Percentiles rank a stretch among this genome's conserved stretches.
Evolutionary conservation across 768 basidiomycete genomes (phyloP).

Genomic region (Tricholoma furcatifolium): DNA sequence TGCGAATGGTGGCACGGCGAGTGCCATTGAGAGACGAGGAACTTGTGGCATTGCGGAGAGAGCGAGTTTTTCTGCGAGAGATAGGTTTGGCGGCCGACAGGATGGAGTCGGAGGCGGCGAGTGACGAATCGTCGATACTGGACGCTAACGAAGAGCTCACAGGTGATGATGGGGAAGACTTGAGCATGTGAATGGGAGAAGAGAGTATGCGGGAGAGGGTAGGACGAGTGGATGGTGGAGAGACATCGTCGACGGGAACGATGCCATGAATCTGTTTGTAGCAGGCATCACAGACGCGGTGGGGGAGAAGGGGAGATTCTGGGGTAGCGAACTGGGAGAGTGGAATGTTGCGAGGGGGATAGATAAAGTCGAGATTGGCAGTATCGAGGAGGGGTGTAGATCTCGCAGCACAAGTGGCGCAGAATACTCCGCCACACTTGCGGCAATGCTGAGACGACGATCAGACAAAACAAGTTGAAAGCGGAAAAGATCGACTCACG

Average conservation of each 20-base stretch:
- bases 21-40: slow-evolving; percentile 32
- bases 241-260: slow-evolving; percentile 43
- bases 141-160: slow-evolving; percentile 31
- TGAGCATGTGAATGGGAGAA: slow-evolving; percentile 39
- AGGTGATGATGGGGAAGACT: slow-evolving; percentile 33
- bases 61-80: slow-evolving; percentile 25
- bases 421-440: slow-evolving; percentile 82
- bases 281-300: slow-evolving; percentile 79
- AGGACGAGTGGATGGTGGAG: slow-evolving; percentile 32
- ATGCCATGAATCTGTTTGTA: slow-evolving; percentile 70
- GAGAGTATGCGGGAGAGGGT: slow-evolving; percentile 34
- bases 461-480: slow-evolving; percentile 18
- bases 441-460: slow-evolving; percentile 62
- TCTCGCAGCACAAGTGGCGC: slow-evolving; percentile 57
- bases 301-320: slow-evolving; percentile 51
- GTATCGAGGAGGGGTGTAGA: slow-evolving; percentile 69
- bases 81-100: slow-evolving; percentile 24
- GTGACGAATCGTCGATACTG: slow-evolving; percentile 14
- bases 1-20: slow-evolving; percentile 30
- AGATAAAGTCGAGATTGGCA: slow-evolving; percentile 65
- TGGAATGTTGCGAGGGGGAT: slow-evolving; percentile 69
- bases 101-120: slow-evolving; percentile 19
- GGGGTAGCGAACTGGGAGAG: slow-evolving; percentile 57
- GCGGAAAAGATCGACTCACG: slow-evolving; percentile 40
- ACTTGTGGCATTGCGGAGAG: slow-evolving; percentile 31